Percentiles rank a stretch among this genome's conserved stretches.
phyloP scores from a whole-genome alignment of 495 filamentous ascomycete species.

The Haplographium delicatum region DNA sequence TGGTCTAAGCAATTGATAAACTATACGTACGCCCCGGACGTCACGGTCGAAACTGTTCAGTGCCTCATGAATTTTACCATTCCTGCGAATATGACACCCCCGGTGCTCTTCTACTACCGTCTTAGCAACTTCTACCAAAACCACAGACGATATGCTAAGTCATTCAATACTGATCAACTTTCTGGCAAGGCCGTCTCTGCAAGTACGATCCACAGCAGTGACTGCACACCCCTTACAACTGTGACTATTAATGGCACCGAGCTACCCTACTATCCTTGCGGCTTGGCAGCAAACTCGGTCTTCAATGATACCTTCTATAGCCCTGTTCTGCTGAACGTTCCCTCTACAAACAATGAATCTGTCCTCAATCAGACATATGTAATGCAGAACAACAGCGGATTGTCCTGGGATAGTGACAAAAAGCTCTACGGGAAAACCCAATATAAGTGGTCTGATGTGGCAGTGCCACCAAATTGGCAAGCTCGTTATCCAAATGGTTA shows the following conservation, averaged over 20 bases:
- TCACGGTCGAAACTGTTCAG: constrained; percentile 16
- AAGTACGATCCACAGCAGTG: constrained; percentile 54
- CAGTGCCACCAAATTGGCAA: constrained; percentile 84
- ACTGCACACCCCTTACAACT: constrained; percentile 69
- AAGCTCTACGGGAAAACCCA: constrained; percentile 66
- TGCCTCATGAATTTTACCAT: constrained; percentile 76
- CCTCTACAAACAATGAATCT: constrained; percentile 8
- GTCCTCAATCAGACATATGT: constrained; percentile 45
- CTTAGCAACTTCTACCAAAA: constrained; percentile 99
- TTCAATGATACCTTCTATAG: constrained; percentile 90
- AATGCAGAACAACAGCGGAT: constrained; percentile 68
- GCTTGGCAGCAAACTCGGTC: constrained; percentile 89
- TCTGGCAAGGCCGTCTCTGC: constrained; percentile 62
- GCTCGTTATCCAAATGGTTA: constrained; percentile 59
- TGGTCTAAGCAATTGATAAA: constrained; percentile 32
- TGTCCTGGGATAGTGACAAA: constrained; percentile 81
- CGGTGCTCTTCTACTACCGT: constrained; percentile 87
- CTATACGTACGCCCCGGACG: constrained; percentile 11
- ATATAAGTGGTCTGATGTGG: constrained; percentile 55
- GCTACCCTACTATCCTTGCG: constrained; percentile 89
- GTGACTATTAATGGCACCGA: constrained; percentile 28
- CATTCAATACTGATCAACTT: constrained; percentile 77
- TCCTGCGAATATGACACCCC: constrained; percentile 69
- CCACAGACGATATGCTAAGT: constrained; percentile 91
- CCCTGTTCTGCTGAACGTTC: constrained; percentile 49